A percentile compares a stretch with the other conserved stretches of the same genome.
These are phyloP conservation scores for Penicillium sp. DNA, from an alignment of 2,329 filamentous ascomycete genomes.

Conservation along the genomic window DNA sequence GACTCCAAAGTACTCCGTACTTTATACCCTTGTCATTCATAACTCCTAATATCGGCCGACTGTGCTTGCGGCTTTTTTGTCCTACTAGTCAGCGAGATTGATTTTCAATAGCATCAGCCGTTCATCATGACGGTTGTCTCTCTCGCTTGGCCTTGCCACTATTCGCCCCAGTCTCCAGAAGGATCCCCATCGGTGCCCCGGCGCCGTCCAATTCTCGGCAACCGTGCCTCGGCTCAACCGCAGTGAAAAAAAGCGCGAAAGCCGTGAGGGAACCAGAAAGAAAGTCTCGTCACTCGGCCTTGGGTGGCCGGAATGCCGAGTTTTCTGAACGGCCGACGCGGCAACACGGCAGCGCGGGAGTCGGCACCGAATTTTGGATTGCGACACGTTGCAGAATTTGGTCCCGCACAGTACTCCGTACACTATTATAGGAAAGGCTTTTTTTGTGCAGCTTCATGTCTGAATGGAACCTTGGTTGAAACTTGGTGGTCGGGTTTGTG, in stretches of 20 bases:
- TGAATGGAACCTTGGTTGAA: conserved; percentile 3
- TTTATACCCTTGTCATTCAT: not conserved
- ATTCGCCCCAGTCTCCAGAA: conserved; percentile 1
- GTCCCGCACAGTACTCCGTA: too few species aligned
- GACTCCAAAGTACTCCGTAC: not conserved
- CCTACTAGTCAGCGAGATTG: not conserved
- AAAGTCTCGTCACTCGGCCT: not conserved
- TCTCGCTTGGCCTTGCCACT: conserved; percentile 2
- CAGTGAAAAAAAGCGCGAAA: not conserved
- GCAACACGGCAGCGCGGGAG: conserved; percentile 25
- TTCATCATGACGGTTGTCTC: not conserved
- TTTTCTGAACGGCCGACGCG: conserved; percentile 19
- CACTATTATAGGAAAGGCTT: not conserved
- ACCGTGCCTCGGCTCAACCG: not conserved
- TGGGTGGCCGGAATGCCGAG: conserved; percentile 12
- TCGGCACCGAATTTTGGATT: conserved; percentile 24
- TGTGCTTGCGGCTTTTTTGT: conserved; percentile 5
- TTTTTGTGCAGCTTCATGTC: not conserved
- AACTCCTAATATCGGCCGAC: conserved; percentile 4
- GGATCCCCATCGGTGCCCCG: conserved; percentile 1
- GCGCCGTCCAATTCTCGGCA: not conserved
- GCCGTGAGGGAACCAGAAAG: not conserved
- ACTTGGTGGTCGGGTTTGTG: not conserved
- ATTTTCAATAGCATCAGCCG: not conserved
- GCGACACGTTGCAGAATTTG: not conserved